Evolutionary conservation across 2,329 filamentous ascomycete species (phyloP).

Genomic region (Calonectria henricotiae): DNA sequence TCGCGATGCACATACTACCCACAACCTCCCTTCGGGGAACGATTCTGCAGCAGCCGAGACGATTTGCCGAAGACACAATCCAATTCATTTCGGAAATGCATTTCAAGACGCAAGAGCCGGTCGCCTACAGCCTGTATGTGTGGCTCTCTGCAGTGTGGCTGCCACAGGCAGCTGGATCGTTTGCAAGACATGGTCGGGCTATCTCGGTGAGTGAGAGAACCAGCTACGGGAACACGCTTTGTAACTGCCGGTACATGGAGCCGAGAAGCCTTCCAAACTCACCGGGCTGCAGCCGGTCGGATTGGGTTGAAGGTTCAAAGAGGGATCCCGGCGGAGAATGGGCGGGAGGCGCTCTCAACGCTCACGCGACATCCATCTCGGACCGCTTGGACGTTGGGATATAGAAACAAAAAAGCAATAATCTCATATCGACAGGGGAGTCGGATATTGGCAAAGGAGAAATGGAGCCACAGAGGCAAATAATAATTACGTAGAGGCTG

Average conservation of each 20-base stretch:
- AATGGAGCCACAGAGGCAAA: background rate
- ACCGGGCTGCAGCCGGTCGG: conserved; percentile 15
- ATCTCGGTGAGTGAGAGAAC: conserved; percentile 34
- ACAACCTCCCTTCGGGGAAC: background rate
- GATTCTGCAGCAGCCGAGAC: conserved; percentile 3
- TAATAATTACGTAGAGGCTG: conserved; percentile 8
- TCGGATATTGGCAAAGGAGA: conserved; percentile 16
- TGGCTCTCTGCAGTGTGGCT: conserved; percentile 32
- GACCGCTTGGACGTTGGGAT: background rate
- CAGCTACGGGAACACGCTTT: background rate
- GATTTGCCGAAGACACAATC: background rate
- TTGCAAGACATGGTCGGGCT: conserved; percentile 40
- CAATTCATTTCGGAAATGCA: background rate
- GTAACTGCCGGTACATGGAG: conserved; percentile 12
- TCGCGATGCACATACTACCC: conserved; percentile 21
- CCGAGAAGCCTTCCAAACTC: conserved; percentile 23
- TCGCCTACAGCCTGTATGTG: conserved; percentile 35
- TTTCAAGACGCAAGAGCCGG: conserved; percentile 28
- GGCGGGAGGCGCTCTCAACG: conserved; percentile 24
- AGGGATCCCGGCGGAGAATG: conserved; percentile 1
- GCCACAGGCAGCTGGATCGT: conserved; percentile 19
- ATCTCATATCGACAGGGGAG: background rate
- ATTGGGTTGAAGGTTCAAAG: conserved; percentile 35
- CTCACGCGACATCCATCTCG: conserved; percentile 6
- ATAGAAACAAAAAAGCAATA: background rate